These are phyloP conservation scores for Yamadazyma pseudoaaseri DNA, from an alignment of 1,139 yeast species.

Conservation along the genomic window DNA sequence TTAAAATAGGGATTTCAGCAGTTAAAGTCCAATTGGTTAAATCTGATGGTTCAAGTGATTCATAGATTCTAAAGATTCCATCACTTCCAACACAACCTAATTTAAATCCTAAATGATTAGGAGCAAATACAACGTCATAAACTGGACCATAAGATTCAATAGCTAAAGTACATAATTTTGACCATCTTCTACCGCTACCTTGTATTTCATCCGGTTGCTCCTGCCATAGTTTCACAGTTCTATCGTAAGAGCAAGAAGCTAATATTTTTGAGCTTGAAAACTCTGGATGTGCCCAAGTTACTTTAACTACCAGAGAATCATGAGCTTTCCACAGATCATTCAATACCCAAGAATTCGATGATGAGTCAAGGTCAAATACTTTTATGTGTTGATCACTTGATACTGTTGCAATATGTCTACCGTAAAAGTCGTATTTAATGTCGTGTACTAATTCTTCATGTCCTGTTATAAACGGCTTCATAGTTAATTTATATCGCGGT, in stretches of 20 bases:
- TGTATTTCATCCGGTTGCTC: slow-evolving; percentile 78
- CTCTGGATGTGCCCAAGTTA: slow-evolving; percentile 94
- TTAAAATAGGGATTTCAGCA: slow-evolving; percentile 68
- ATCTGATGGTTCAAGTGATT: slow-evolving; percentile 85
- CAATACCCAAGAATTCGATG: slow-evolving; percentile 64
- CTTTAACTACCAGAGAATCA: slow-evolving; percentile 78
- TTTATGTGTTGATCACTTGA: slow-evolving; percentile 91
- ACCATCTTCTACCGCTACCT: slow-evolving; percentile 83
- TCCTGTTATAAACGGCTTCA: slow-evolving; percentile 77
- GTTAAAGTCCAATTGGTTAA: slow-evolving; percentile 78
- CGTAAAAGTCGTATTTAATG: slow-evolving; percentile 85
- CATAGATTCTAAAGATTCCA: slow-evolving; percentile 83
- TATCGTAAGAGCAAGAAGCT: slow-evolving; percentile 87
- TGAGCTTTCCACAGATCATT: slow-evolving; percentile 95
- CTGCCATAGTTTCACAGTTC: slow-evolving; percentile 88
- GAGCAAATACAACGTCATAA: slow-evolving; percentile 88
- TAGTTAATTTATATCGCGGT: slow-evolving; percentile 10
- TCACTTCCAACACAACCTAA: slow-evolving; percentile 90
- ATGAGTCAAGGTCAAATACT: slow-evolving; percentile 70
- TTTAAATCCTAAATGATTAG: slow-evolving; percentile 77
- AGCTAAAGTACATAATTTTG: slow-evolving; percentile 66
- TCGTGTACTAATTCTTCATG: slow-evolving; percentile 92
- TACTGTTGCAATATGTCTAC: slow-evolving; percentile 85
- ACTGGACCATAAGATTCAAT: slow-evolving; percentile 84
- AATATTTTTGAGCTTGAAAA: slow-evolving; percentile 71